Percentiles rank a stretch among this genome's conserved stretches.
Conservation (phyloP, 1,284 basidiomycete genomes). For the Apiotrichum porosum region DNA sequence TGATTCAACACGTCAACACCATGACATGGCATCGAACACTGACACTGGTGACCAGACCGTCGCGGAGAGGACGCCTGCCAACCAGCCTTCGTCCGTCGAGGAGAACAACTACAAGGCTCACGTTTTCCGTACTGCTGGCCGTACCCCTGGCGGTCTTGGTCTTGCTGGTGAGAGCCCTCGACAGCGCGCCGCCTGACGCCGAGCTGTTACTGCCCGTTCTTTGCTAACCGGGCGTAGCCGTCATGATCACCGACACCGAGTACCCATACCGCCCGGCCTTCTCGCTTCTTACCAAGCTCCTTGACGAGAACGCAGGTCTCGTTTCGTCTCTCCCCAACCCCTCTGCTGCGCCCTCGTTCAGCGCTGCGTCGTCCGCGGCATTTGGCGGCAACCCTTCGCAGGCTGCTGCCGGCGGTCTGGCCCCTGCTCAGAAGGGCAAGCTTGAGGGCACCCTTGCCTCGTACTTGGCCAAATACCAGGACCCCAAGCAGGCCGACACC, state of each 20-base stretch:
- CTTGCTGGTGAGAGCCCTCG: slow-evolving; percentile 62
- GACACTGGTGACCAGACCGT: slow-evolving; percentile 59
- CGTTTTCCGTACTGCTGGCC: slow-evolving; percentile 59
- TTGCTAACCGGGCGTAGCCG: slow-evolving; percentile 54
- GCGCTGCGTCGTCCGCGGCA: slow-evolving; percentile 38
- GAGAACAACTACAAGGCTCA: slow-evolving; percentile 94
- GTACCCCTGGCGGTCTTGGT: slow-evolving; percentile 36
- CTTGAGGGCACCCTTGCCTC: slow-evolving; percentile 59
- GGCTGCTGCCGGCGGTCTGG: slow-evolving; percentile 43
- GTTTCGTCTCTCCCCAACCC: slow-evolving; percentile 54
- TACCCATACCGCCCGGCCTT: slow-evolving; percentile 97
- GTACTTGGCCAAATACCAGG: slow-evolving; percentile 92
- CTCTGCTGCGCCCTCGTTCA: slow-evolving; percentile 38
- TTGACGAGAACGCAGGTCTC: slow-evolving; percentile 83
- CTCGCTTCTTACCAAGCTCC: slow-evolving; percentile 85
- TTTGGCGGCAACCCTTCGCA: slow-evolving; percentile 47
- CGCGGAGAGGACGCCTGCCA: slow-evolving; percentile 77
- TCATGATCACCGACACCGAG: slow-evolving; percentile 91
- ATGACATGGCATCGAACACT: not conserved
- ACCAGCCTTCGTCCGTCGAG: slow-evolving; percentile 87
- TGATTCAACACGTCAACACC: not conserved
- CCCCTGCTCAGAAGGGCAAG: slow-evolving; percentile 50
- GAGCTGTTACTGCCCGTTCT: not conserved
- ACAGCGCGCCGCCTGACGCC: no score
- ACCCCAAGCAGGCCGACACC: slow-evolving; percentile 94